phyloP scores from a whole-genome alignment of 2,329 filamentous ascomycete species.

The Canariomyces notabilis region DNA sequence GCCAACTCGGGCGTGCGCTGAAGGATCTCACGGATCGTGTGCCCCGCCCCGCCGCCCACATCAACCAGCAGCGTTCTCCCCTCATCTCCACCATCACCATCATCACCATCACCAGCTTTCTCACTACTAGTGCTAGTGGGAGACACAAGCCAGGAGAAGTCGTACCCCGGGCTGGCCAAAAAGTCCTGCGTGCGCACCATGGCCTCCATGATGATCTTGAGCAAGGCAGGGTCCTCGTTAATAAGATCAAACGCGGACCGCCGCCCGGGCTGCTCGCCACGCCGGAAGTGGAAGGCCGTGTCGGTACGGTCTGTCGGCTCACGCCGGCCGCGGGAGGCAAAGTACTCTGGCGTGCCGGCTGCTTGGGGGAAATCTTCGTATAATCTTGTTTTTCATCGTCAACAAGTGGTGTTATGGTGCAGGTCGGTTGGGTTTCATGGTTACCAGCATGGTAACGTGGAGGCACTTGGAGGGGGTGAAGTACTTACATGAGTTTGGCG shows the following conservation, averaged over 20 bases:
- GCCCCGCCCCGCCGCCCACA: slow-evolving; percentile 27
- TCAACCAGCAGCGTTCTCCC: slow-evolving; percentile 27
- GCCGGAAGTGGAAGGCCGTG: slow-evolving; percentile 21
- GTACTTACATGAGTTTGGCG: background rate
- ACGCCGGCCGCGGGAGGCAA: slow-evolving; percentile 24
- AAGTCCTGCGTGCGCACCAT: slow-evolving; percentile 21
- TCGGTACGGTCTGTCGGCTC: slow-evolving; percentile 19
- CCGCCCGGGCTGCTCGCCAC: slow-evolving; percentile 21
- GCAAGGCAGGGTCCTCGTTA: slow-evolving; percentile 13
- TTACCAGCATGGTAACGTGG: no score
- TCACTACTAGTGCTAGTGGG: background rate
- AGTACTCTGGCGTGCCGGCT: slow-evolving; percentile 15
- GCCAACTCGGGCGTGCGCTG: slow-evolving; percentile 22
- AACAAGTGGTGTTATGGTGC: no score
- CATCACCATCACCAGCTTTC: slow-evolving; percentile 7
- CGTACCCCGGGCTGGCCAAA: slow-evolving; percentile 13
- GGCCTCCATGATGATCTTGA: slow-evolving; percentile 22
- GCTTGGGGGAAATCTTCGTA: slow-evolving; percentile 1
- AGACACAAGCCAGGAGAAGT: background rate
- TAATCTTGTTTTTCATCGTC: background rate
- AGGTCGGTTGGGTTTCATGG: no score
- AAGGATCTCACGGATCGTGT: slow-evolving; percentile 23
- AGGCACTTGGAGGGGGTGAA: no score
- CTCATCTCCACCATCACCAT: slow-evolving; percentile 2
- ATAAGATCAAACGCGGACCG: slow-evolving; percentile 24